Percentiles rank a stretch among this genome's conserved stretches.
phyloP scores from a whole-genome alignment of 1,139 yeast genomes.

The Yamadazyma friedrichii region DNA sequence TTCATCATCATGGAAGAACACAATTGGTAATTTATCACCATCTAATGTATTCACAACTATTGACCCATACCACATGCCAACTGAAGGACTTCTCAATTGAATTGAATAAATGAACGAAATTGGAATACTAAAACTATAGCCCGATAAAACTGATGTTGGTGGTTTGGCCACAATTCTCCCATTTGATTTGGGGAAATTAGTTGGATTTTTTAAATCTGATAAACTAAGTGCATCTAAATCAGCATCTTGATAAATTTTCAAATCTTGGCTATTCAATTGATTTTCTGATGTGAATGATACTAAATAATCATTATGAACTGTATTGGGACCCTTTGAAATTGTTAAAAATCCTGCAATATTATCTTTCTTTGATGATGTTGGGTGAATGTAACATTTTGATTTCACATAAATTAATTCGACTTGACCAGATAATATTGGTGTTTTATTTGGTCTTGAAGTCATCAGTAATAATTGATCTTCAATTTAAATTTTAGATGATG shows the following conservation, averaged over 20 bases:
- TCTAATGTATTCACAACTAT: slow-evolving; percentile 68
- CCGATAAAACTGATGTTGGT: slow-evolving; percentile 56
- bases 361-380: slow-evolving; percentile 68
- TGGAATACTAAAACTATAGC: slow-evolving; percentile 65
- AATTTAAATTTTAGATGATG: too few species aligned
- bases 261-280: slow-evolving; percentile 47
- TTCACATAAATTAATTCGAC: slow-evolving; percentile 53
- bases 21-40: slow-evolving; percentile 71
- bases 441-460: slow-evolving; percentile 1
- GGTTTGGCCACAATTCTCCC: slow-evolving; percentile 15
- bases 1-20: slow-evolving; percentile 91
- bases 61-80: slow-evolving; percentile 93
- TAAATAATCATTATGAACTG: slow-evolving; percentile 55
- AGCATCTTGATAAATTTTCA: slow-evolving; percentile 47
- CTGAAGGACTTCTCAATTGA: slow-evolving; percentile 78
- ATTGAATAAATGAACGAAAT: slow-evolving; percentile 68
- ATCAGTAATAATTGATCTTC: background rate
- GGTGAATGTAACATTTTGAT: slow-evolving; percentile 79
- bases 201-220: slow-evolving; percentile 15
- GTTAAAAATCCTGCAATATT: slow-evolving; percentile 77
- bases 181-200: slow-evolving; percentile 9
- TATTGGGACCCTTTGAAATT: slow-evolving; percentile 55
- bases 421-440: slow-evolving; percentile 19
- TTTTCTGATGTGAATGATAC: slow-evolving; percentile 79
- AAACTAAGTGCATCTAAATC: slow-evolving; percentile 43